Percentiles rank a stretch among this genome's conserved stretches.
phyloP scores from a whole-genome alignment of 257 asterid species.

The Agastache rugosa region DNA sequence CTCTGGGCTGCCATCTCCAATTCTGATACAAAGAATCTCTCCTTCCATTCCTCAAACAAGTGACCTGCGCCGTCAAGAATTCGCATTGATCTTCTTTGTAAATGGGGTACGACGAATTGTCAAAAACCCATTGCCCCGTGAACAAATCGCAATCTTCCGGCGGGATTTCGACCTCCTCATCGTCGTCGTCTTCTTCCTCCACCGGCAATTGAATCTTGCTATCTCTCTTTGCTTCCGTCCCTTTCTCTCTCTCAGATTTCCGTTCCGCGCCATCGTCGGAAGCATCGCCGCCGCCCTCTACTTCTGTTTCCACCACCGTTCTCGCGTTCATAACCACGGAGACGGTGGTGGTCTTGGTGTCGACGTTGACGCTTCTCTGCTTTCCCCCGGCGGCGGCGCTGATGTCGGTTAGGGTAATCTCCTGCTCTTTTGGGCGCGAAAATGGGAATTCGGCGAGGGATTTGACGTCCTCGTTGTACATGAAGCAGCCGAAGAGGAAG shows the following conservation, averaged over 20 bases:
- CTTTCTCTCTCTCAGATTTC: neutral
- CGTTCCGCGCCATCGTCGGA: neutral
- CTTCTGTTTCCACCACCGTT: constrained; percentile 62
- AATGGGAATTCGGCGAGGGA: constrained; percentile 88
- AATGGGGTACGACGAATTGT: constrained; percentile 61
- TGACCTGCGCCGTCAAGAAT: constrained; percentile 79
- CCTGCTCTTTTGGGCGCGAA: constrained; percentile 54
- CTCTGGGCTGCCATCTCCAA: constrained; percentile 92
- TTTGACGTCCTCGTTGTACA: constrained; percentile 81
- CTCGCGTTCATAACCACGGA: constrained; percentile 61
- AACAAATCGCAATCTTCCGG: constrained; percentile 74
- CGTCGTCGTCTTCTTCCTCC: constrained; percentile 47
- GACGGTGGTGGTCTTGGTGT: constrained; percentile 40
- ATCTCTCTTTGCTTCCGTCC: neutral
- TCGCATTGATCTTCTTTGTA: constrained; percentile 75
- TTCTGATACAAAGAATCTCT: constrained; percentile 69
- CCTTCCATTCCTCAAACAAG: constrained; percentile 82
- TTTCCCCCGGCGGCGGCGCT: neutral
- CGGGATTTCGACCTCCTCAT: constrained; percentile 52
- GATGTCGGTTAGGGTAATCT: constrained; percentile 9
- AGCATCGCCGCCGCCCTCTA: constrained; percentile 23
- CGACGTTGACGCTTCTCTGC: neutral
- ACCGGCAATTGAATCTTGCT: constrained; percentile 43
- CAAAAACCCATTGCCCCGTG: constrained; percentile 74
- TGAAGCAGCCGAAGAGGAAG: constrained; percentile 83